Evolutionary conservation across 2,329 filamentous ascomycete species (phyloP).

Genomic region (Tympanopsis confertula): DNA sequence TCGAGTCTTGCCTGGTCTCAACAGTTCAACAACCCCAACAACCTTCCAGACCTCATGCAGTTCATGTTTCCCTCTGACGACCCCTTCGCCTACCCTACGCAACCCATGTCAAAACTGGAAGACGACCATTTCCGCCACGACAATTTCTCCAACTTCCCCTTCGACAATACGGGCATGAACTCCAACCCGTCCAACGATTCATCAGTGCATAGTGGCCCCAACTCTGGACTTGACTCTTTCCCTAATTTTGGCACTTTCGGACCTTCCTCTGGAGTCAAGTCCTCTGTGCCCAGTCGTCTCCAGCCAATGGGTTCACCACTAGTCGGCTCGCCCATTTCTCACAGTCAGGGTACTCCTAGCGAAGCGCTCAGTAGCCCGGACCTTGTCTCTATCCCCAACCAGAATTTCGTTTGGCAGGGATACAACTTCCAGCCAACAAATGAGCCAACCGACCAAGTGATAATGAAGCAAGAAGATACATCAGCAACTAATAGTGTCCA

Average conservation of each 20-base stretch:
- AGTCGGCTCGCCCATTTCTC: conserved; percentile 18
- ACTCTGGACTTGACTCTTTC: conserved; percentile 12
- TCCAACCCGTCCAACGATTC: too few species aligned
- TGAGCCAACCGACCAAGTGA: conserved; percentile 6
- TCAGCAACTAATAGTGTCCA: background rate
- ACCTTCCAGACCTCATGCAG: conserved; percentile 31
- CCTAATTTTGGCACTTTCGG: conserved; percentile 13
- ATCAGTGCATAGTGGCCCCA: too few species aligned
- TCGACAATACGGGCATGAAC: background rate
- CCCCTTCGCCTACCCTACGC: conserved; percentile 34
- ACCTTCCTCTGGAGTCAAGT: background rate
- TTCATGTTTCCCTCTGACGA: conserved; percentile 37
- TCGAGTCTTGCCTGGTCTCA: conserved; percentile 13
- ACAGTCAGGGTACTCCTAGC: conserved; percentile 9
- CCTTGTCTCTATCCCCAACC: conserved; percentile 24
- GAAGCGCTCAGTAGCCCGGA: conserved; percentile 23
- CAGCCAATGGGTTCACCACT: conserved; percentile 11
- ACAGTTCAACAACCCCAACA: conserved; percentile 15
- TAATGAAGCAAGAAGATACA: conserved; percentile 8
- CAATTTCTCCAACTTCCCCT: conserved; percentile 5
- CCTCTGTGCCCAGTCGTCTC: conserved; percentile 15
- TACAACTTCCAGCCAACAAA: conserved; percentile 18
- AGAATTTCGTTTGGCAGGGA: conserved; percentile 25
- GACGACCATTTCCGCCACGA: conserved; percentile 16
- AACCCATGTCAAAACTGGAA: conserved; percentile 31